Evolutionary conservation across 805 yeast genomes (phyloP), one percentile per base, ranked within the genome.

Genomic region (Kodamaea fukazawae): DNA sequence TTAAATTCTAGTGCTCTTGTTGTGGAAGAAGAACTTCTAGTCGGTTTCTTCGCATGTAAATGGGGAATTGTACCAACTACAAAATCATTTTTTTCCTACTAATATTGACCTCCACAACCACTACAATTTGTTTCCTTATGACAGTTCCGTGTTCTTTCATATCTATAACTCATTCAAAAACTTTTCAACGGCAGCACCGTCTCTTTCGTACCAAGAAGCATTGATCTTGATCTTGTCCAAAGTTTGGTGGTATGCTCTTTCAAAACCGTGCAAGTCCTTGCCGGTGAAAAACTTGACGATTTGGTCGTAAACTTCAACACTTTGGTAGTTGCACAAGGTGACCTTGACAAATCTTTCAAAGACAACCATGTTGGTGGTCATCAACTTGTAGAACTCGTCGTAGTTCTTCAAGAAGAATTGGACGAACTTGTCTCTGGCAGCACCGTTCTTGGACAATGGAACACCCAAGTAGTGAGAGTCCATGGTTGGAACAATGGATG

Each of bases 181-280:
- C 23, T 20, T 20, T 20, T 20, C 23, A 20, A 20, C 23, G 8
- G 23, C 23, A 27, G 14, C 29, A 6, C 5, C 12, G 6, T 33
- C 42, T n/a, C 37, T 62, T 31, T 63, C 61, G 29, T 60, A 59
- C 86, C 86, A 83, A 18, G 61, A 57, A 10, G 72, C 63, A 43
- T 72, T 67, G 32, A 75, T 68, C 32, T 67, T 63, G 41, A 82
- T 68, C 26, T 69, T 65, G 54, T 83, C 88, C 54, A 79, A 57
- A 13, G 74, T 70, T 57, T 80, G 85, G 16, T 61, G 63, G 40
- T 76, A 61, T 26, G 81, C 74, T 58, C 79, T 71, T 48, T 80
- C 83, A 48, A 74, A 80, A 7, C 82, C 83, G 44, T 63, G 63
- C 29, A 71, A 66, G 46, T 78, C 75, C 53, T 68, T 71, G 40